These are phyloP conservation scores for Dendrobium catenatum DNA, from an alignment of 106 monocot genomes.

Conservation along the genomic window DNA sequence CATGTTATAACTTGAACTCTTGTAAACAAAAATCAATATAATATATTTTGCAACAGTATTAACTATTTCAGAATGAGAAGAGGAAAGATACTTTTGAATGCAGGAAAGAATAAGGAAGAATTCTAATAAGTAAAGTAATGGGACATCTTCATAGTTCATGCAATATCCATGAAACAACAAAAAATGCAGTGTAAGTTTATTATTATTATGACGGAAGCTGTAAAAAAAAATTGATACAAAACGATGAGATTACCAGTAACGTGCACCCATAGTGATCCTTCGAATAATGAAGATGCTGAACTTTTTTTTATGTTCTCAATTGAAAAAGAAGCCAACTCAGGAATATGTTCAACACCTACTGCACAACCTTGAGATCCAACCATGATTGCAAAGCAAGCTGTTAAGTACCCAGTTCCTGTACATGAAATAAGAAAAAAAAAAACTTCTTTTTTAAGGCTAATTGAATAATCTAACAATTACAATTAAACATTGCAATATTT, in stretches of 20 bases:
- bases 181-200: too few relatives aligned
- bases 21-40: too few relatives aligned
- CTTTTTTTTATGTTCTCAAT: slow-evolving; percentile 74
- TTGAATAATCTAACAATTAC: background rate
- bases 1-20: too few relatives aligned
- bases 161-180: too few relatives aligned
- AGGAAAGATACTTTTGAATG: too few relatives aligned
- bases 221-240: too few relatives aligned
- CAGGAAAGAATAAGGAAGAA: too few relatives aligned
- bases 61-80: too few relatives aligned
- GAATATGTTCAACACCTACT: slow-evolving; percentile 89
- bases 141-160: too few relatives aligned
- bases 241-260: slow-evolving; percentile 35
- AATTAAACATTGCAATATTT: background rate
- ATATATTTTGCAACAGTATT: too few relatives aligned
- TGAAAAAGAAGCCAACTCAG: slow-evolving; percentile 70
- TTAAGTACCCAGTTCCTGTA: slow-evolving; percentile 88
- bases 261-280: slow-evolving; percentile 64
- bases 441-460: background rate
- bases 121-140: too few relatives aligned
- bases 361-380: slow-evolving; percentile 74
- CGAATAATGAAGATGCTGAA: slow-evolving; percentile 54
- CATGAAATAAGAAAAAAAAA: background rate
- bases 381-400: slow-evolving; percentile 90
- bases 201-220: too few relatives aligned